A percentile compares a stretch with the other conserved stretches of the same genome.
phyloP scores from a whole-genome alignment of 2,329 filamentous ascomycete genomes.

The Cercospora janseana region DNA sequence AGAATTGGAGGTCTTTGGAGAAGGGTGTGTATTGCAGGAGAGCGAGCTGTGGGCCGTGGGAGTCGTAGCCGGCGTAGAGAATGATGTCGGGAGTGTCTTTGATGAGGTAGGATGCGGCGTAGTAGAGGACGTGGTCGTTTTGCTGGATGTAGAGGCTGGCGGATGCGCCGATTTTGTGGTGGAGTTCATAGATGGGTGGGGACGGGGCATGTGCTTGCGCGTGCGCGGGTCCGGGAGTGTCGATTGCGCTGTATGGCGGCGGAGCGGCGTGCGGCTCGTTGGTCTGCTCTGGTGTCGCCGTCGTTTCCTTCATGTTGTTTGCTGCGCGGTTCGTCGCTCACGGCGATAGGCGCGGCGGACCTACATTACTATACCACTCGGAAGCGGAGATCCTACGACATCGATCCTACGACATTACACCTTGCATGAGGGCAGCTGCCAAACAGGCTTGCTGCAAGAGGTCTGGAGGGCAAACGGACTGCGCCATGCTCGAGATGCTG shows the following conservation, averaged over 20 bases:
- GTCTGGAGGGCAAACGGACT: too few relatives aligned
- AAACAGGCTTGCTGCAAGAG: too few relatives aligned
- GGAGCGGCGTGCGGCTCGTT: not conserved
- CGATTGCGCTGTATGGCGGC: not conserved
- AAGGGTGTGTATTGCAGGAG: constrained; percentile 14
- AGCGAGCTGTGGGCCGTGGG: constrained; percentile 23
- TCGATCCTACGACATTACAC: too few relatives aligned
- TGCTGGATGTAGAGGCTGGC: constrained; percentile 19
- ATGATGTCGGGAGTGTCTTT: constrained; percentile 22
- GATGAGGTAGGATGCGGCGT: constrained; percentile 19
- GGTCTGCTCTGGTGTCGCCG: not conserved
- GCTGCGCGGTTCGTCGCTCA: not conserved
- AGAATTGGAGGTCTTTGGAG: constrained; percentile 22
- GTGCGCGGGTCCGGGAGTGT: not conserved
- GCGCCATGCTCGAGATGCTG: not conserved
- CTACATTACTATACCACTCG: constrained; percentile 1
- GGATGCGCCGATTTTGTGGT: constrained; percentile 1
- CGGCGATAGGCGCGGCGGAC: not conserved
- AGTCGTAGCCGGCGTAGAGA: constrained; percentile 26
- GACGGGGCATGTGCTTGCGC: not conserved
- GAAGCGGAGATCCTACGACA: too few relatives aligned
- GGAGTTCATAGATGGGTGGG: constrained; percentile 14
- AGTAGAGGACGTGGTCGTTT: constrained; percentile 21
- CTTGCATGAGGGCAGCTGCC: too few relatives aligned
- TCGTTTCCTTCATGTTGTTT: not conserved